phyloP scores from a whole-genome alignment of 768 basidiomycete genomes.

The Steccherinum ochraceum region DNA sequence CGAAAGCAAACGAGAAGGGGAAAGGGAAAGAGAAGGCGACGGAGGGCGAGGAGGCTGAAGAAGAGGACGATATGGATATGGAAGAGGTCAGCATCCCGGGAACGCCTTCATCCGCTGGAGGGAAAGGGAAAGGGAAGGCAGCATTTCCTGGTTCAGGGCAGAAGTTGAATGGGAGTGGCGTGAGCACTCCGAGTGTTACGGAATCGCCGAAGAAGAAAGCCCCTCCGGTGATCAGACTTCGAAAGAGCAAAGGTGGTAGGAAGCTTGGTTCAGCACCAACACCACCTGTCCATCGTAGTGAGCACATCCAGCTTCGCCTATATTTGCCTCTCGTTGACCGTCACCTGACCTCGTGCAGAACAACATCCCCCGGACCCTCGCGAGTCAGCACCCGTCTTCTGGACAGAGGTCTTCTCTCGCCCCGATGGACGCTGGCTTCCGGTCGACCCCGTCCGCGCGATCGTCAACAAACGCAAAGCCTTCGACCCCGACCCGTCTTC shows the following conservation, averaged over 20 bases:
- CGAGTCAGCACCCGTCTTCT: constrained; percentile 79
- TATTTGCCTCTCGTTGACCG: not conserved
- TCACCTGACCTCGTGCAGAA: constrained; percentile 7
- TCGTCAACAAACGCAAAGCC: constrained; percentile 72
- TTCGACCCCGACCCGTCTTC: constrained; percentile 62
- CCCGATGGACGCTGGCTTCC: constrained; percentile 90
- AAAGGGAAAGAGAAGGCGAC: constrained; percentile 29
- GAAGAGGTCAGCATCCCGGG: constrained; percentile 28
- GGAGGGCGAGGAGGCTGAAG: constrained; percentile 22
- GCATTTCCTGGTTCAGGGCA: constrained; percentile 34
- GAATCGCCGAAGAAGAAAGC: constrained; percentile 56
- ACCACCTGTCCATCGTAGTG: constrained; percentile 12
- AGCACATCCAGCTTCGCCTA: not conserved
- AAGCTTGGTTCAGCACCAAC: constrained; percentile 27
- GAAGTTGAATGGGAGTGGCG: constrained; percentile 28
- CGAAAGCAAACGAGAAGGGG: constrained; percentile 25
- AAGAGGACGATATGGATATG: constrained; percentile 32
- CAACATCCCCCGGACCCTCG: constrained; percentile 43
- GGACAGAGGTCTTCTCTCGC: constrained; percentile 95
- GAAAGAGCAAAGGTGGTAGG: constrained; percentile 44
- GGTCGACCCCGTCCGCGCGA: constrained; percentile 79
- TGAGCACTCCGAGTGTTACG: constrained; percentile 24
- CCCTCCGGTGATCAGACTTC: constrained; percentile 48
- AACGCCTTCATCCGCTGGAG: constrained; percentile 5
- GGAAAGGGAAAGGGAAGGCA: constrained; percentile 16